A percentile compares a stretch with the other conserved stretches of the same genome.
phyloP scores from a whole-genome alignment of 192 early-diverging fungal genomes.

The Entrophospora sp. region DNA sequence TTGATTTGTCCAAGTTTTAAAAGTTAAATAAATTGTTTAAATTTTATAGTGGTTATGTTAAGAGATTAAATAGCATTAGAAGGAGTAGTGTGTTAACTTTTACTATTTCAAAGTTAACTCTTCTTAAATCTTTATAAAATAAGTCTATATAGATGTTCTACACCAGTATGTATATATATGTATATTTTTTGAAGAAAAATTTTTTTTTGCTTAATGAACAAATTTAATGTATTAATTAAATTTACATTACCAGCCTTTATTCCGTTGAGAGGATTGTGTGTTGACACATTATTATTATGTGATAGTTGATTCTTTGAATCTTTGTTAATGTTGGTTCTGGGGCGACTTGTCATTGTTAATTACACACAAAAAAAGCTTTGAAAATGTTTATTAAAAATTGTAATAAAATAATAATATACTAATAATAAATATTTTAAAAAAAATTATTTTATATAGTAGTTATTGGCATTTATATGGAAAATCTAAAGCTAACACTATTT shows the following conservation, averaged over 20 bases:
- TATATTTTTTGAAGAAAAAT: background rate
- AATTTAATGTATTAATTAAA: background rate
- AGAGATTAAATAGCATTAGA: background rate
- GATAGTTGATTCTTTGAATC: too few species aligned
- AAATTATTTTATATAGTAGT: too few species aligned
- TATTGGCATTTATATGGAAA: too few species aligned
- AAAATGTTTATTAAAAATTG: too few species aligned
- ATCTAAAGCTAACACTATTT: too few species aligned
- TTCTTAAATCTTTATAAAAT: background rate
- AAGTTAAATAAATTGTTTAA: too few species aligned
- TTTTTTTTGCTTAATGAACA: background rate
- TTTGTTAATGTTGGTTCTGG: too few species aligned
- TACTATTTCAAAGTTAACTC: background rate
- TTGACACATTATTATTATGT: background rate
- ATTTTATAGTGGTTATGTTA: background rate
- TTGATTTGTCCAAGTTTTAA: too few species aligned
- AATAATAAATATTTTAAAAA: too few species aligned
- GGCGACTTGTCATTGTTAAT: too few species aligned
- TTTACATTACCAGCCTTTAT: background rate
- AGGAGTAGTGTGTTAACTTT: background rate
- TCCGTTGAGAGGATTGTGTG: slow-evolving; percentile 8
- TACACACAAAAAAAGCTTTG: too few species aligned
- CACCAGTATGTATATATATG: background rate
- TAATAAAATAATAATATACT: too few species aligned
- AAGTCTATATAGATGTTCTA: background rate